These are phyloP conservation scores for Fusarium verticillioides DNA, from an alignment of 2,329 filamentous ascomycete genomes.

Conservation along the genomic window DNA sequence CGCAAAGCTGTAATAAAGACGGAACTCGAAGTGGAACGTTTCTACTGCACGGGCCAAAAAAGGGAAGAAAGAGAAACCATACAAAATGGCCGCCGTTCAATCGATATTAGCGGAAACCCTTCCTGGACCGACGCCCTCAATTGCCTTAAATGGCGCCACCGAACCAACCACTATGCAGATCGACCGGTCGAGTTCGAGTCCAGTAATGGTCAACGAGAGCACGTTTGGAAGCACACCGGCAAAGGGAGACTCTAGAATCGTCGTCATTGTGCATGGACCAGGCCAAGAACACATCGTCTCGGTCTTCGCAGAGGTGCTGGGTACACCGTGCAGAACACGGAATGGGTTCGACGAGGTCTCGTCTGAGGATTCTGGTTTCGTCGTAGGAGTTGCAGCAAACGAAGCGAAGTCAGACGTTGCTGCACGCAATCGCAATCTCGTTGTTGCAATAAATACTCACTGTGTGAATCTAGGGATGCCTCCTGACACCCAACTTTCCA, in stretches of 20 bases:
- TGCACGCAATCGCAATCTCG: constrained; percentile 65
- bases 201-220: constrained; percentile 50
- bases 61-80: background rate
- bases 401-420: constrained; percentile 68
- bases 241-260: constrained; percentile 67
- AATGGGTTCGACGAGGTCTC: constrained; percentile 65
- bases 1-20: constrained; percentile 7
- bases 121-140: constrained; percentile 41
- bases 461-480: constrained; percentile 77
- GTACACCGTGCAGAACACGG: constrained; percentile 74
- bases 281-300: constrained; percentile 80
- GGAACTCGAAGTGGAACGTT: constrained; percentile 10
- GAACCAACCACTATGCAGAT: constrained; percentile 47
- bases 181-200: constrained; percentile 51
- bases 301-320: constrained; percentile 81
- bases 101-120: constrained; percentile 51
- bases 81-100: constrained; percentile 54
- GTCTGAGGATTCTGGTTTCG: constrained; percentile 67
- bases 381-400: constrained; percentile 72
- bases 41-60: background rate
- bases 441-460: constrained; percentile 80
- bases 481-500: constrained; percentile 72
- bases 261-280: constrained; percentile 74
- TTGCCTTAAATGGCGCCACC: constrained; percentile 42
- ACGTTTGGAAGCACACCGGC: constrained; percentile 59